Conservation (phyloP, 345 rosid genomes). For the Eucalyptus marginata region DNA sequence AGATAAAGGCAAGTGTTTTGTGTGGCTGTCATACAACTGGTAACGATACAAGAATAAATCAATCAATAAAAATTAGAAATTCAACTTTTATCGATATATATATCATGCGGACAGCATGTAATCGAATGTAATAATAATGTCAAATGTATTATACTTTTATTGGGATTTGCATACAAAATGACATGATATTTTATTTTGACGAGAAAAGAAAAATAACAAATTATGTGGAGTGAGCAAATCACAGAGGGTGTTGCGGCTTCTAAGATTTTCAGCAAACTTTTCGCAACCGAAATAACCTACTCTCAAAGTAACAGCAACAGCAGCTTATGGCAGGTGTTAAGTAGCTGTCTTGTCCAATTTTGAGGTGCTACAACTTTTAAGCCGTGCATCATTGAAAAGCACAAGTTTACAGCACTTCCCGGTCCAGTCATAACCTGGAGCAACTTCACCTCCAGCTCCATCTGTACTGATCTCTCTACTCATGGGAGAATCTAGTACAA, state of each 20-base stretch:
- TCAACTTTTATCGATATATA: background rate
- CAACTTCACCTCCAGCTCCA: background rate
- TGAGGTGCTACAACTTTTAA: background rate
- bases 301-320: background rate
- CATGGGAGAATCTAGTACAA: background rate
- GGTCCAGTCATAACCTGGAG: background rate
- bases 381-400: background rate
- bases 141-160: background rate
- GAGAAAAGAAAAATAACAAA: background rate
- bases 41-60: background rate
- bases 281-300: background rate
- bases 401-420: background rate
- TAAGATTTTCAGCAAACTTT: background rate
- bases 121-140: rapidly evolving
- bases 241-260: background rate
- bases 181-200: background rate
- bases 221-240: background rate
- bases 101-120: rapidly evolving
- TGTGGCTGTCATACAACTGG: too few relatives aligned
- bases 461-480: background rate
- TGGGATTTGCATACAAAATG: background rate
- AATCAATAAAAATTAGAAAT: background rate
- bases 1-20: too few relatives aligned
- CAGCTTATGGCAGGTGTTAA: background rate
- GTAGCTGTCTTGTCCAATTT: background rate